A percentile compares a stretch with the other conserved stretches of the same genome.
phyloP scores from a whole-genome alignment of 2,329 filamentous ascomycete species.

The Zymoseptoria crescenta region DNA sequence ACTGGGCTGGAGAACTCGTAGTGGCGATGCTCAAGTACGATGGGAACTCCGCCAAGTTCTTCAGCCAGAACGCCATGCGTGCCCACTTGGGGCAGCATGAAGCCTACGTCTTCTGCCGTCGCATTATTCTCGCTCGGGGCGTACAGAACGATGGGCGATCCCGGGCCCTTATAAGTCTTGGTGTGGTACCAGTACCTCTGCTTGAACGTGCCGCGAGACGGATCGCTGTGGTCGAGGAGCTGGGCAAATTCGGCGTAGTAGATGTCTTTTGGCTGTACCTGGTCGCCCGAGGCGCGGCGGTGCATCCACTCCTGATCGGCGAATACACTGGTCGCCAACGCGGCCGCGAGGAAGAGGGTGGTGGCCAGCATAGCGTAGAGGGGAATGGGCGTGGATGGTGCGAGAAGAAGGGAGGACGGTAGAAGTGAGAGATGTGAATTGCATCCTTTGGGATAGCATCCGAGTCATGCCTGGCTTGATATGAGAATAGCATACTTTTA shows the following conservation, averaged over 20 bases:
- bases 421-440: background rate
- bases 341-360: background rate
- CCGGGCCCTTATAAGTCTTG: background rate
- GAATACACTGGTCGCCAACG: background rate
- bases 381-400: too few relatives aligned
- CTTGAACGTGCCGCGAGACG: background rate
- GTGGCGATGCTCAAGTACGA: too few relatives aligned
- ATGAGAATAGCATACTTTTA: too few relatives aligned
- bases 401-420: too few relatives aligned
- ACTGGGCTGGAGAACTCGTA: constrained; percentile 32
- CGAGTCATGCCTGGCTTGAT: background rate
- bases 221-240: background rate
- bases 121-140: background rate
- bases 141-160: background rate
- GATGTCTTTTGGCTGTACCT: background rate
- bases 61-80: background rate
- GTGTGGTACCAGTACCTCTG: background rate
- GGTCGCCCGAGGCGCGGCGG: background rate
- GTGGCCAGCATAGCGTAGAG: background rate
- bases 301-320: background rate
- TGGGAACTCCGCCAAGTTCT: too few relatives aligned
- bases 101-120: background rate
- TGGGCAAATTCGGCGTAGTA: background rate
- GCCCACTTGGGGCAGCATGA: background rate
- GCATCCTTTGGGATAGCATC: too few relatives aligned